Evolutionary conservation across 371 early-diverging fungal species (phyloP).

Genomic region (Syncephalastrum racemosum): DNA sequence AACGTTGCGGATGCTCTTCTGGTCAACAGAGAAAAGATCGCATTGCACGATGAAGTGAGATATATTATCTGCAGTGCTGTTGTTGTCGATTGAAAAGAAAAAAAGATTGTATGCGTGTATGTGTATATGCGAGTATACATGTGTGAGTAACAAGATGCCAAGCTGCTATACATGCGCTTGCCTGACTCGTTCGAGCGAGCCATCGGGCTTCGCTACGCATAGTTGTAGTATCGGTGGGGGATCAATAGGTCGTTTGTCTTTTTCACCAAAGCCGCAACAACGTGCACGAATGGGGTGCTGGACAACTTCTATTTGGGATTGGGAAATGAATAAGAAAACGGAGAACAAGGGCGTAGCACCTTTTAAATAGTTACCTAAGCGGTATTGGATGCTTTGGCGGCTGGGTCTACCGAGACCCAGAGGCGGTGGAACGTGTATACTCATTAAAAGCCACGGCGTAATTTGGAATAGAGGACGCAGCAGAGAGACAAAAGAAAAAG

Average conservation of each 20-base stretch:
- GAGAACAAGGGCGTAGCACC: not conserved
- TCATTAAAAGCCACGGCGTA: conserved; percentile 8
- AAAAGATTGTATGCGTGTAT: not conserved
- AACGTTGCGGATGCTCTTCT: conserved; percentile 13
- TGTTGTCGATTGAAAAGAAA: not conserved
- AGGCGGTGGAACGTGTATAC: conserved; percentile 16
- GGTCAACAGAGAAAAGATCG: conserved; percentile 16
- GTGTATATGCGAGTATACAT: no score
- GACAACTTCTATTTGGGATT: conserved; percentile 33
- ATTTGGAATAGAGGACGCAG: conserved; percentile 1
- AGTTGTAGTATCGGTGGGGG: conserved; percentile 69
- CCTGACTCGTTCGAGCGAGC: conserved; percentile 12
- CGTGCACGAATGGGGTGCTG: conserved; percentile 68
- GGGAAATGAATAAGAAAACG: not conserved
- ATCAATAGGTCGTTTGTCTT: conserved; percentile 70
- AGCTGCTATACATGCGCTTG: not conserved
- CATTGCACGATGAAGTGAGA: conserved; percentile 20
- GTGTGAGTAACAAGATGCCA: no score
- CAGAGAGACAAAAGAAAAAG: not conserved
- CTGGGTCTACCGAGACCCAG: conserved; percentile 25
- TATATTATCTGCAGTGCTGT: conserved; percentile 15
- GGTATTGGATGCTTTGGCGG: conserved; percentile 18
- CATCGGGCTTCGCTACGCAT: conserved; percentile 10
- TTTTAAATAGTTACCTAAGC: conserved; percentile 16
- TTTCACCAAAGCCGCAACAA: conserved; percentile 73